Base-by-base conservation (phyloP, 306 rosid species). In the Fagus crenata region DNA sequence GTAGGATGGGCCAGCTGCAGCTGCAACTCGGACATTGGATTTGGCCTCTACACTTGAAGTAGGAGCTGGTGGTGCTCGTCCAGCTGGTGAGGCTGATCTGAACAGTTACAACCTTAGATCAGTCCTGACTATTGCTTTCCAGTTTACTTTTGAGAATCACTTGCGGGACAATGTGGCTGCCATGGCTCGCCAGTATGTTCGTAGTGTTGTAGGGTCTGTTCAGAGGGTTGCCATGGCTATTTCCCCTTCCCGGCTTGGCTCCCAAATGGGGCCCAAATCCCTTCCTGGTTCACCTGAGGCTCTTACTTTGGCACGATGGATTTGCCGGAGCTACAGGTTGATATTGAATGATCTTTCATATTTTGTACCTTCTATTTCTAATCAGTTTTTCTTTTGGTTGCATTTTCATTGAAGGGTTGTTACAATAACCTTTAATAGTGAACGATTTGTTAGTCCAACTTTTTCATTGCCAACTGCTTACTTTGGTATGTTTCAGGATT, bases 221-320 rank as follows among this genome's bases (percentile, higher is more conserved):
- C 99, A 95, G 81, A 88, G 99, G 78, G 99, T 95, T 77, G 96
- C 99, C 71, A 95, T 92, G 99, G 99, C 98, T 18, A 95, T 95
- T 69, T 86, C 99, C 75, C 99, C 99, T 3, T 90, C 97, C 18
- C 81, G 81, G 12, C 87, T 89, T 53, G 78, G 86, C 84, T 78
- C 93, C 11, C 93, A 86, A 17, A 60, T 84, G 9, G 96, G 85
- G n/a, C 87, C 97, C 11, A 95, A 92, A 72, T 49, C 96, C 31
- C 97, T 86, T 71, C 96, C 97, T 39, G 91, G 93, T 51, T 88
- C 97, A 5, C 99, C 99, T 0, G 99, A 95, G 84, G 99, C 99
- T 75, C 91, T 90, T 58, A 89, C 99, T 56, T 77, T 95, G 80
- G 96, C 93, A 0, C 89, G 88, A 15, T 95, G 99, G 99, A 88